phyloP scores from a whole-genome alignment of 345 rosid species.

The Anacardium occidentale region DNA sequence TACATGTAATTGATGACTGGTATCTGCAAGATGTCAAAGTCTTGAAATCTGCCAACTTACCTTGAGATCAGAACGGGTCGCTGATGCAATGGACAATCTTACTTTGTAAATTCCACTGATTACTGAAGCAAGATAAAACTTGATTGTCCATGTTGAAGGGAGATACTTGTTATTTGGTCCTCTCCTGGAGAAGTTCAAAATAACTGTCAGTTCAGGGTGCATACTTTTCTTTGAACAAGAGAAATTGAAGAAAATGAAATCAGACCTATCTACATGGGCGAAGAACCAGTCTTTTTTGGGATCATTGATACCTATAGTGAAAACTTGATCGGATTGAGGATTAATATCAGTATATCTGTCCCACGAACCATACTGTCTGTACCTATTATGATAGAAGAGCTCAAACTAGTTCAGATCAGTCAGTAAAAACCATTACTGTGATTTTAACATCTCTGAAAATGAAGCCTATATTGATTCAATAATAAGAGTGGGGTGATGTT shows the following conservation, averaged over 20 bases:
- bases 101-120: conserved; percentile 34
- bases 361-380: conserved; percentile 43
- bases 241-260: neutral
- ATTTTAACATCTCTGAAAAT: neutral
- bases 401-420: neutral
- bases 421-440: neutral
- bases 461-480: no score
- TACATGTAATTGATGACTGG: neutral
- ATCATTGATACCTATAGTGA: conserved; percentile 34
- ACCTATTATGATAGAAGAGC: conserved; percentile 23
- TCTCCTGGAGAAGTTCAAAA: conserved; percentile 20
- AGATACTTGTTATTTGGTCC: conserved; percentile 29
- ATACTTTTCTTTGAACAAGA: neutral
- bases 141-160: conserved; percentile 36
- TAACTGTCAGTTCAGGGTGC: neutral
- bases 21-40: neutral
- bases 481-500: neutral
- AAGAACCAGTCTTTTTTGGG: conserved; percentile 41
- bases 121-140: conserved; percentile 30
- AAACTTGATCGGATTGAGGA: conserved; percentile 33
- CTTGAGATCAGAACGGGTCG: conserved; percentile 32
- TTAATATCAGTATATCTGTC: conserved; percentile 39
- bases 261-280: conserved; percentile 38
- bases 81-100: conserved; percentile 40
- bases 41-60: neutral